phyloP scores from a whole-genome alignment of 345 rosid species.

The Salix dunnii region DNA sequence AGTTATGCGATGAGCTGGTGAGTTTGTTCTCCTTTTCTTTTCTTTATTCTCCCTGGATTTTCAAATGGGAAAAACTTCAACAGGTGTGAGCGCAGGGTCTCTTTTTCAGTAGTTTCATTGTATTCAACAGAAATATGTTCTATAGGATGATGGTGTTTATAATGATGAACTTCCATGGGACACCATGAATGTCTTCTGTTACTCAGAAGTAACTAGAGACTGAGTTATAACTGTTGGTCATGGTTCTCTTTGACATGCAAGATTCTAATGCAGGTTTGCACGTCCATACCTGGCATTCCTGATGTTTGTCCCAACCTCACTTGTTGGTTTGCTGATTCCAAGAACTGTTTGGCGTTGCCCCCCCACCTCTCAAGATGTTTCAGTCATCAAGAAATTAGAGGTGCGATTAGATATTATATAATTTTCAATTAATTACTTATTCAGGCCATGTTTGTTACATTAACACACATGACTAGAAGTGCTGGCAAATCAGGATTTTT shows the following conservation, averaged over 20 bases:
- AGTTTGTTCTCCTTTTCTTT: constrained; percentile 16
- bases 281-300: constrained; percentile 76
- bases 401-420: constrained; percentile 34
- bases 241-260: not conserved
- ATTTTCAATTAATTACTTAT: not conserved
- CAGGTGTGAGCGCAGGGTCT: not conserved
- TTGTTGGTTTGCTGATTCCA: constrained; percentile 76
- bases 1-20: constrained; percentile 86
- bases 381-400: constrained; percentile 52
- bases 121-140: not conserved
- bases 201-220: not conserved
- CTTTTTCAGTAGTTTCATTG: not conserved
- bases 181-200: not conserved
- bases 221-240: not conserved
- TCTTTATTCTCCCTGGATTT: not conserved
- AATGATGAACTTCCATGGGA: constrained; percentile 4
- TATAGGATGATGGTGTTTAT: not conserved
- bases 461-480: not conserved
- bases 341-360: constrained; percentile 45
- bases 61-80: not conserved
- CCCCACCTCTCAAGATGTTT: constrained; percentile 60
- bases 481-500: not conserved
- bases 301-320: constrained; percentile 82
- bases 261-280: constrained; percentile 76
- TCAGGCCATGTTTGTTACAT: constrained; percentile 2